Percentiles rank a stretch among this genome's conserved stretches.
phyloP scores from a whole-genome alignment of 1,139 yeast species.

The Yamadazyma aaseri region DNA sequence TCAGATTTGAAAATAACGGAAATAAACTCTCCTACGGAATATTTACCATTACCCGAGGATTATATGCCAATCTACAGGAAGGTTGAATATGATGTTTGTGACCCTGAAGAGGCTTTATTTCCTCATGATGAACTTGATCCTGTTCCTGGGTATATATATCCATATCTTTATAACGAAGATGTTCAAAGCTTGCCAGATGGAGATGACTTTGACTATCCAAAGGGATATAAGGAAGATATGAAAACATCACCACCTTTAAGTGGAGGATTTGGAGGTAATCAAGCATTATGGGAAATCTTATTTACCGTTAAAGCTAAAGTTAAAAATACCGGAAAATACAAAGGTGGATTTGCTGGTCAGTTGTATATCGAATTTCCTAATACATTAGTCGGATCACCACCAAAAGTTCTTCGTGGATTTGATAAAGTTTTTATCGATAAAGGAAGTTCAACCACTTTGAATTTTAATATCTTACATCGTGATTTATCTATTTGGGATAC shows the following conservation, averaged over 20 bases:
- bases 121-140: constrained; percentile 55
- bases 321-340: constrained; percentile 48
- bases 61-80: constrained; percentile 41
- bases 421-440: constrained; percentile 53
- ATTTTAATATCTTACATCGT: constrained; percentile 50
- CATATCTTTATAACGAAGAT: constrained; percentile 48
- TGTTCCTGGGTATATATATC: constrained; percentile 53
- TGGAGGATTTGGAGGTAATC: constrained; percentile 57
- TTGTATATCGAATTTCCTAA: constrained; percentile 57
- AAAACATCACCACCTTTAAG: constrained; percentile 40
- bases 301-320: constrained; percentile 50
- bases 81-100: constrained; percentile 49
- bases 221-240: constrained; percentile 46
- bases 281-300: constrained; percentile 44
- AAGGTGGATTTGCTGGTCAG: constrained; percentile 57
- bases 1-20: constrained; percentile 40
- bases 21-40: constrained; percentile 44
- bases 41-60: constrained; percentile 50
- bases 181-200: constrained; percentile 39
- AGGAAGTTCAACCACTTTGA: constrained; percentile 37
- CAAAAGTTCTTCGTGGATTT: constrained; percentile 56
- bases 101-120: constrained; percentile 55
- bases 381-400: constrained; percentile 43
- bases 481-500: constrained; percentile 64
- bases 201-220: constrained; percentile 49